Percentiles rank a stretch among this genome's conserved stretches.
Conservation (phyloP, 805 yeast species). For the Schwanniomyces polymorphus region DNA sequence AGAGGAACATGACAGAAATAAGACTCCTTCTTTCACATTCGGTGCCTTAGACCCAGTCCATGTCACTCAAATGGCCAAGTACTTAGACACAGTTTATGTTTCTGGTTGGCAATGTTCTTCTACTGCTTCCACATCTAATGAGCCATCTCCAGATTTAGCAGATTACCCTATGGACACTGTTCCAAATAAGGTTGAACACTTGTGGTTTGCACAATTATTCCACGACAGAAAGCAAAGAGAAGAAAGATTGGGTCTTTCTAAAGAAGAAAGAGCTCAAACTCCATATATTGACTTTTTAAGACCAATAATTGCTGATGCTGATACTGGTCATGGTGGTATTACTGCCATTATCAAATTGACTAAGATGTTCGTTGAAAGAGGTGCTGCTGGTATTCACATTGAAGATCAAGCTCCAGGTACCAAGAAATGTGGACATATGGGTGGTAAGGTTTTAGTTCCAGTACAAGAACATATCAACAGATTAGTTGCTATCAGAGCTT, state of each 20-base stretch:
- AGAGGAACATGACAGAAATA: slow-evolving; percentile 67
- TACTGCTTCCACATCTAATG: slow-evolving; percentile 95
- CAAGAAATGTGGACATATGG: slow-evolving; percentile 99
- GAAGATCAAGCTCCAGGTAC: slow-evolving; percentile 99
- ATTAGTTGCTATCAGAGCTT: slow-evolving; percentile 88
- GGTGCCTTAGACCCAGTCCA: slow-evolving; percentile 97
- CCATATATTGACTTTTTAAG: slow-evolving; percentile 84
- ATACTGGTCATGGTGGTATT: slow-evolving; percentile 98
- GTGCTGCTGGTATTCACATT: slow-evolving; percentile 98
- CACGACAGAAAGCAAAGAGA: slow-evolving; percentile 97
- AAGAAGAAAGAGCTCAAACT: slow-evolving; percentile 65
- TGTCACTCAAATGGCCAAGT: slow-evolving; percentile 95
- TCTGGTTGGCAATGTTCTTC: slow-evolving; percentile 99
- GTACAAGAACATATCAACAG: slow-evolving; percentile 97
- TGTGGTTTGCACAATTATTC: slow-evolving; percentile 94
- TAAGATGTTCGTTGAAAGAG: slow-evolving; percentile 93
- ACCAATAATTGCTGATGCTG: slow-evolving; percentile 97
- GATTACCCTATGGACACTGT: slow-evolving; percentile 99
- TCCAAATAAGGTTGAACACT: slow-evolving; percentile 96
- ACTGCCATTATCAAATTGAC: slow-evolving; percentile 95
- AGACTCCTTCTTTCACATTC: slow-evolving; percentile 82
- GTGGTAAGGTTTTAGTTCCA: slow-evolving; percentile 96
- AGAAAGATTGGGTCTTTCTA: slow-evolving; percentile 64
- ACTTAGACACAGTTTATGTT: slow-evolving; percentile 87
- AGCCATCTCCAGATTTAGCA: slow-evolving; percentile 97